Base-by-base conservation (phyloP, 2,329 filamentous ascomycete species). In the Knufia fluminis region DNA sequence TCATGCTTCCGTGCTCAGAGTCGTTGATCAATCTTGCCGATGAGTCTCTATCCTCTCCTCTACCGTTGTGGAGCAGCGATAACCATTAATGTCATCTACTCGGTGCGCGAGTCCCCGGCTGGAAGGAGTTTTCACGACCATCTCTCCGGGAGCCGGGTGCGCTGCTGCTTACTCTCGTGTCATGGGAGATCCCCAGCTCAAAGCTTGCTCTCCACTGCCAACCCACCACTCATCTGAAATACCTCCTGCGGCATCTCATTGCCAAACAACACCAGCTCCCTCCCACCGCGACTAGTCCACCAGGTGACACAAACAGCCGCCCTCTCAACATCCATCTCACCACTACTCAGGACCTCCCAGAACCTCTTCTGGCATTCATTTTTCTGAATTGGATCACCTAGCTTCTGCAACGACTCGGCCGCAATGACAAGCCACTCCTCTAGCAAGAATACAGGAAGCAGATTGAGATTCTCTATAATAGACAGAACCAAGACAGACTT, bases 301-400 rank as follows among this genome's bases (percentile, higher is more conserved):
- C 90, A 96, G 1, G 80, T 79, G 16, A 94, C 85, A 43, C 84
- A 88, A 26, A 85, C 75, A 35, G 83, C 79, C 4, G 86, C 83
- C 52, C 88, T 77, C 62, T 94, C 86, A 20, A 94, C 83, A 66
- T 95, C 89, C 80, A 95, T 85, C 68, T 94, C 88, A 2, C 88
- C 88, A 58, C 77, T 82, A 35, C 82, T 82, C 8, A 95, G 68
- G 2, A 88, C 76, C 51, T 92, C 82, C 82, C 86, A 89, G 64
- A 94, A 85, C 44, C 88, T 73, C 54, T 80, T 75, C 61, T 82
- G 80, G 32, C 82, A 86, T 2, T 73, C 70, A 41, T 81, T 75
- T 38, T 81, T 75, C 71, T 90, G 79, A 3, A 60, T 64, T 0
- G 72, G 66, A 54, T 88, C 81, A 2, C 71, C 65, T 23, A 94